Evolutionary conservation across 345 rosid genomes (phyloP).

Genomic region (Pugionium cornutum): DNA sequence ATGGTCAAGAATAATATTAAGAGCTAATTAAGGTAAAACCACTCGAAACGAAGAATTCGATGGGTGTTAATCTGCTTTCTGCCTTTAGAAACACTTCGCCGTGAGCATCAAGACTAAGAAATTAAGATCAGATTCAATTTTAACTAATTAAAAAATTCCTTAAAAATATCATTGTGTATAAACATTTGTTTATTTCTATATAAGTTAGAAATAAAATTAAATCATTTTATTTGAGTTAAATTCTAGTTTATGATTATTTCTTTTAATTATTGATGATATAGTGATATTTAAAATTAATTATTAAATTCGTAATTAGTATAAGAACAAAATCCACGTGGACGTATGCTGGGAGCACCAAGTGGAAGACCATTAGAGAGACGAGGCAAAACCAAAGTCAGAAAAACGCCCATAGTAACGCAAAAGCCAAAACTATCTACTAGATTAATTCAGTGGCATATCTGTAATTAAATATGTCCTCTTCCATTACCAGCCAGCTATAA

Average conservation of each 20-base stretch:
- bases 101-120: slow-evolving; percentile 8
- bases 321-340: slow-evolving; percentile 20
- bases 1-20: slow-evolving; percentile 27
- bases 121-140: background rate
- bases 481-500: background rate
- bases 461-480: background rate
- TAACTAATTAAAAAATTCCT: too few species aligned
- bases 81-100: slow-evolving; percentile 26
- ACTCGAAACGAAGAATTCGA: background rate
- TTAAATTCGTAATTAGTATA: background rate
- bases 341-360: background rate
- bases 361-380: slow-evolving; percentile 15
- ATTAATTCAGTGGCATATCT: background rate
- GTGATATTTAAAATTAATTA: background rate
- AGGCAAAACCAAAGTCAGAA: slow-evolving; percentile 21
- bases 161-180: too few species aligned
- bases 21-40: slow-evolving; percentile 11
- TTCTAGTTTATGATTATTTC: too few species aligned
- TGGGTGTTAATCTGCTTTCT: background rate
- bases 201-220: too few species aligned
- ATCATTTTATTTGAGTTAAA: too few species aligned
- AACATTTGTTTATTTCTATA: too few species aligned
- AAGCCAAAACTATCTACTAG: background rate
- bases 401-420: slow-evolving; percentile 30
- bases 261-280: too few species aligned